Evolutionary conservation across 1,139 yeast genomes (phyloP).

Genomic region (Tardiomyces depauwii): DNA sequence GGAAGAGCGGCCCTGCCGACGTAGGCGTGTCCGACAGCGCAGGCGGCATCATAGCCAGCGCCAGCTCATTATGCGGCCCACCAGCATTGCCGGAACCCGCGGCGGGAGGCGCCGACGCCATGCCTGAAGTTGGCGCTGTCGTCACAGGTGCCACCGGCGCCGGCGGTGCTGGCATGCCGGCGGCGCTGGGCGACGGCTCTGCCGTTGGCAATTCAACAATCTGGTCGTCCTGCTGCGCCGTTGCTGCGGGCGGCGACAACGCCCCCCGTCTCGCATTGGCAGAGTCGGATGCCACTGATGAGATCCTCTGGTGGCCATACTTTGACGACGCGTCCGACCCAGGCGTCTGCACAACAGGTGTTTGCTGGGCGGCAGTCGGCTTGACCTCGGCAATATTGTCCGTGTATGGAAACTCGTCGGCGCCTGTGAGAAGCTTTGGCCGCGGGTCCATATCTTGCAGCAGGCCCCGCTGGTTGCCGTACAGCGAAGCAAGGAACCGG

Average conservation of each 20-base stretch:
- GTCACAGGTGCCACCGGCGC: too few species aligned
- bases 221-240: not conserved
- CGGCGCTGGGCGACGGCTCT: constrained; percentile 2
- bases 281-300: not conserved
- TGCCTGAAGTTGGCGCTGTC: too few species aligned
- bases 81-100: too few species aligned
- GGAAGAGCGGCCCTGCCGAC: not conserved
- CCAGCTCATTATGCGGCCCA: constrained; percentile 2
- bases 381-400: not conserved
- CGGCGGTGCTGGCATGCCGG: not conserved
- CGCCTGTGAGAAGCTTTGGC: not conserved
- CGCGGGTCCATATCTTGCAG: constrained; percentile 17
- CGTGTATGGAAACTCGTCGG: not conserved
- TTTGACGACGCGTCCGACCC: not conserved
- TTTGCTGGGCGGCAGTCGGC: not conserved
- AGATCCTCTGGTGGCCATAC: not conserved
- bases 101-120: too few species aligned
- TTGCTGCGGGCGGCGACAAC: not conserved
- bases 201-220: not conserved
- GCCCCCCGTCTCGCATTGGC: not conserved
- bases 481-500: constrained; percentile 73
- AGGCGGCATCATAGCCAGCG: constrained; percentile 2
- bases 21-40: constrained; percentile 3
- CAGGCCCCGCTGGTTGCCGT: constrained; percentile 44
- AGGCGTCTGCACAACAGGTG: not conserved